Conservation (phyloP, 176 grass and related monocot species). For the Paspalum vaginatum region DNA sequence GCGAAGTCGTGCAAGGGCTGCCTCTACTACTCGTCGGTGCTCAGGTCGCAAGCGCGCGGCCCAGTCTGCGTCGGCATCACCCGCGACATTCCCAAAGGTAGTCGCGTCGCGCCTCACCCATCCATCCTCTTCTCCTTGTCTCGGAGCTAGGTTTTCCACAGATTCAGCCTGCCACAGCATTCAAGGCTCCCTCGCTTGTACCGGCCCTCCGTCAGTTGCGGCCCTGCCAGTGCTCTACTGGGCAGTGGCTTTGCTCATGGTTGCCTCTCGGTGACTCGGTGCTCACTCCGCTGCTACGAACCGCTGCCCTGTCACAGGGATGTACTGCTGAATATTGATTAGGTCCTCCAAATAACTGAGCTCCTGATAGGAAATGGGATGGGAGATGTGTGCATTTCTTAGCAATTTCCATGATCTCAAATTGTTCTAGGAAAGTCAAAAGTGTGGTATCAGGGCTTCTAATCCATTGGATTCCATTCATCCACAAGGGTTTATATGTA, state of each 20-base stretch:
- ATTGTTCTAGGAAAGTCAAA: neutral
- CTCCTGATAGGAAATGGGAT: neutral
- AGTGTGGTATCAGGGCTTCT: neutral
- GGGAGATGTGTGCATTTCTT: neutral
- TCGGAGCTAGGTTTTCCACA: constrained; percentile 34
- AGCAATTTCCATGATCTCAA: neutral
- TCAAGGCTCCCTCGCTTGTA: neutral
- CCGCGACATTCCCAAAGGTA: constrained; percentile 64
- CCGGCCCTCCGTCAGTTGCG: neutral
- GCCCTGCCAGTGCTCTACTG: neutral
- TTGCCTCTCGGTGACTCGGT: neutral
- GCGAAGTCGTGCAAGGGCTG: constrained; percentile 87
- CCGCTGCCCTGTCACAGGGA: neutral
- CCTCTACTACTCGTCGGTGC: constrained; percentile 83
- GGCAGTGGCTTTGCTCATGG: neutral
- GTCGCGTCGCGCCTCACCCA: neutral
- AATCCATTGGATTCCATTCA: neutral
- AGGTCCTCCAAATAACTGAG: neutral
- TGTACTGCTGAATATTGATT: neutral
- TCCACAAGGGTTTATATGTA: constrained; percentile 1
- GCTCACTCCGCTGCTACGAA: neutral
- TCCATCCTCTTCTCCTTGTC: neutral
- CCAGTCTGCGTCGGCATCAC: constrained; percentile 82
- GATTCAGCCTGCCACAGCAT: neutral
- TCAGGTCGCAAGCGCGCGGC: constrained; percentile 56